Base-by-base conservation (phyloP, 2,329 filamentous ascomycete species). In the Colletotrichum camelliae region DNA sequence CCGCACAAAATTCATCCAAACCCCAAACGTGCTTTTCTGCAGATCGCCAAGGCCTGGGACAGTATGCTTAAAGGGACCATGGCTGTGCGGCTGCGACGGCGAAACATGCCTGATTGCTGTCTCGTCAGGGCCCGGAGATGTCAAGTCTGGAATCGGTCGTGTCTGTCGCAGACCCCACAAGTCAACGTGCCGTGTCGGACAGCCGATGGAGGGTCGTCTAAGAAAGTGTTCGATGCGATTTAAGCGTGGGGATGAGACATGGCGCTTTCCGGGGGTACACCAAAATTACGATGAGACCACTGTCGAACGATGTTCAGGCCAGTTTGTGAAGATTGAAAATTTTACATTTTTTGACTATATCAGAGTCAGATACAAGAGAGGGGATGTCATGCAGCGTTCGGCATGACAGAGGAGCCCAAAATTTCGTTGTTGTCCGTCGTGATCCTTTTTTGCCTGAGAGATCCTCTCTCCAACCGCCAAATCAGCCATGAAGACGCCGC, bases 301-400 rank as follows among this genome's bases (percentile, higher is more conserved):
- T 9, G 15, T 64, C 16, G 21, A 15, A 67, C 24, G 9, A 67
- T 31, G 24, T 16, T 27, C 18, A 12, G 24, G 13, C n/a, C 12
- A 13, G 10, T 7, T 58, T 61, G 9, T 62, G 37, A 55, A 52
- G 9, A 10, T 55, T 60, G 9, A 61, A 52, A 73, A 31, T 64
- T 76, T 70, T 61, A 62, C 57, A 52, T 52, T 62, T 60, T 43
- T 48, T 27, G 27, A 74, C 70, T 67, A 61, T 35, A 31, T 74
- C 27, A 29, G 64, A 73, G 57, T 18, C 43, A 73, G 61, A 60
- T 82, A 82, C 82, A 83, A 85, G 84, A 85, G 84, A 85, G 83
- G 83, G 83, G 83, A 84, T 84, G 83, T 81, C 83, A 84, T 80
- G 78, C 80, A 71, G 35, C 24, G 61, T 67, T 52, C 58, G 77